Conservation (phyloP, 352 stramenopile genomes). For the Globisporangium apiculatum region DNA sequence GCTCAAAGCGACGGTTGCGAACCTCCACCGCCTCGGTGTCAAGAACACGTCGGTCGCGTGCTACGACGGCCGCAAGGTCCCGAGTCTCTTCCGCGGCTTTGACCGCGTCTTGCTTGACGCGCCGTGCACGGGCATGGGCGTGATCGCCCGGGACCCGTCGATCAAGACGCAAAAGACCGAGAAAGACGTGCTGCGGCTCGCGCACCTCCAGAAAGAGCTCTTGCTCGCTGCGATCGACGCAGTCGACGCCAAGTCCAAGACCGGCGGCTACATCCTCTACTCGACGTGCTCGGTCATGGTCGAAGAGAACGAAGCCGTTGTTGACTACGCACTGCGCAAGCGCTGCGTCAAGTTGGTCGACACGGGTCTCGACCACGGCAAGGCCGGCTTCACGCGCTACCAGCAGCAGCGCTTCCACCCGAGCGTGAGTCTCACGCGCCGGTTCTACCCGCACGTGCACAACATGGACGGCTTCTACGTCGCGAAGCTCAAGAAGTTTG, state of each 20-base stretch:
- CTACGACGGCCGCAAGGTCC: constrained; percentile 95
- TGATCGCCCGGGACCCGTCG: constrained; percentile 97
- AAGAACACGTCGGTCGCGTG: constrained; percentile 97
- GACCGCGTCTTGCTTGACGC: constrained; percentile 98
- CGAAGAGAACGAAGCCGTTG: constrained; percentile 94
- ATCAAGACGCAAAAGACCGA: constrained; percentile 98
- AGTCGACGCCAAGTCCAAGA: constrained; percentile 94
- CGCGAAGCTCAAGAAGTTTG: constrained; percentile 99
- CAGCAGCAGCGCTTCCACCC: constrained; percentile 98
- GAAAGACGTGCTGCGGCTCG: constrained; percentile 86
- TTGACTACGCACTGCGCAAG: constrained; percentile 98
- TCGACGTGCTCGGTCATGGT: constrained; percentile 96
- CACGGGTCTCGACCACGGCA: constrained; percentile 96
- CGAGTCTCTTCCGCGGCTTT: constrained; percentile 93
- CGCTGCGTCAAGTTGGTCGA: constrained; percentile 98
- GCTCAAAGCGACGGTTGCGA: constrained; percentile 96
- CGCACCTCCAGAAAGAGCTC: constrained; percentile 98
- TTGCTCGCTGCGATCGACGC: constrained; percentile 98
- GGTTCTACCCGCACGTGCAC: constrained; percentile 99
- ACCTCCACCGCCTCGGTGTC: constrained; percentile 97
- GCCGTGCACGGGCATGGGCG: constrained; percentile 96
- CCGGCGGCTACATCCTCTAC: constrained; percentile 97
- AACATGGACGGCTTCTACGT: constrained; percentile 99
- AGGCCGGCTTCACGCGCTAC: constrained; percentile 89
- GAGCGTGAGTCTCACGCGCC: constrained; percentile 90